Base-by-base conservation (phyloP, 1,139 yeast species). In the Wickerhamomyces sp. region DNA sequence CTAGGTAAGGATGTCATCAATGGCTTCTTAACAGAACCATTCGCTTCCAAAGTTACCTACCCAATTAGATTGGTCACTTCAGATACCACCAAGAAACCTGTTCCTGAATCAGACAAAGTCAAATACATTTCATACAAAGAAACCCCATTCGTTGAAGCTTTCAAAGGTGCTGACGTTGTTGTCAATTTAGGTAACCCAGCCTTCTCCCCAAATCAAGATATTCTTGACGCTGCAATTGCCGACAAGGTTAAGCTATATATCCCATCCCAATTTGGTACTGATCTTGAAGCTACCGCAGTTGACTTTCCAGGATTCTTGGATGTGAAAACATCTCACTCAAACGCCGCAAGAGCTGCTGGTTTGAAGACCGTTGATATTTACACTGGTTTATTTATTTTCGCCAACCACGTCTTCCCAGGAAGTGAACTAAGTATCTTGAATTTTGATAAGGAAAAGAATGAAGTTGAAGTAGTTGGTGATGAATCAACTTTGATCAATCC, bases 181-280 rank as follows among this genome's bases (percentile, higher is more conserved):
- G 56, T 81, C 48, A 74, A 75, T 45, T 58, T 77, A 37, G 49
- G 65, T 21, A 56, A 62, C n/a, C 28, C 45, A 25, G 49, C 58
- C 3, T 45, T 45, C 6, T 39, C 65, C 28, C 70, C 65, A 46
- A 52, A 58, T 38, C 50, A 45, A 30, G 46, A 52, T 8, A 36
- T 63, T 18, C 45, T 65, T 10, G 62, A 65, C 3, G 68, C 77
- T 6, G 67, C 72, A 3, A 52, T 55, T 7, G 54, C 54, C 15
- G 68, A 70, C 30, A 69, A 56, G 12, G 78, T 79, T 33, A 72
- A 74, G 55, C 51, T 78, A 27, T 78, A 70, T 58, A 68, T 80
- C 42, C 83, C 86, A 28, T 74, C 85, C 4, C 85, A 79, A 52
- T 80, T 74, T 50, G 87, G 87, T 34, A 54, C 64, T 30, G 76